Evolutionary conservation across 352 stramenopile genomes (phyloP).

Genomic region (Globisporangium solare): DNA sequence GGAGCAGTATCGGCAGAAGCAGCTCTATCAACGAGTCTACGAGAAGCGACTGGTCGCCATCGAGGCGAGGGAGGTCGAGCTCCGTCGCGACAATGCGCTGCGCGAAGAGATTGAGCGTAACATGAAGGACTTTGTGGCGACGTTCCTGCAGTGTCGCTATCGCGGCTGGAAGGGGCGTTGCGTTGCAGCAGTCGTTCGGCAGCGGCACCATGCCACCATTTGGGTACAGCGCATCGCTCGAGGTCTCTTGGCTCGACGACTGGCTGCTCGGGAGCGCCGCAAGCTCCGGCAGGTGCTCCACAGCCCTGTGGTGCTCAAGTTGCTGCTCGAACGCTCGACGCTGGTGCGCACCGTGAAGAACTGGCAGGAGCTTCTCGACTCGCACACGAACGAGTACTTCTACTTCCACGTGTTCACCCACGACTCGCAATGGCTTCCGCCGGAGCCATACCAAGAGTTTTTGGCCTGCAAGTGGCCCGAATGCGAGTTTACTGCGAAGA

Average conservation of each 20-base stretch:
- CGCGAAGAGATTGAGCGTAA: conserved; percentile 70
- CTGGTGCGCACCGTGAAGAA: conserved; percentile 57
- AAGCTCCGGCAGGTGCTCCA: conserved; percentile 57
- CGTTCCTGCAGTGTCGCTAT: conserved; percentile 56
- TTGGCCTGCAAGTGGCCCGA: conserved; percentile 59
- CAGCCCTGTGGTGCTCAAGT: conserved; percentile 57
- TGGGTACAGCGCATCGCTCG: conserved; percentile 53
- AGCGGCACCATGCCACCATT: conserved; percentile 45
- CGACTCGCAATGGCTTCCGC: conserved; percentile 76
- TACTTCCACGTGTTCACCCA: conserved; percentile 81
- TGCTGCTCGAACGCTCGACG: conserved; percentile 61
- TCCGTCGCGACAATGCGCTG: conserved; percentile 56
- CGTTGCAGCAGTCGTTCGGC: conserved; percentile 22
- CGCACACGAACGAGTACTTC: conserved; percentile 83
- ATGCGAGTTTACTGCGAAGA: conserved; percentile 44
- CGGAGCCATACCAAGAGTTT: conserved; percentile 57
- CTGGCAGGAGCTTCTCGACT: conserved; percentile 77
- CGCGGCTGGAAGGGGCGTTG: conserved; percentile 57
- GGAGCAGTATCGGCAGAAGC: conserved; percentile 40
- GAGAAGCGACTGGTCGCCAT: conserved; percentile 47
- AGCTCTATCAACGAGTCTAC: conserved; percentile 50
- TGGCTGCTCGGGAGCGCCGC: conserved; percentile 38
- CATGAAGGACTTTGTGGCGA: conserved; percentile 73
- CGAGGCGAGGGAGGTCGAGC: conserved; percentile 29
- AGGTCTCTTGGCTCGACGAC: conserved; percentile 38